Evolutionary conservation across 1,139 yeast species (phyloP).

Genomic region (Spencermartinsiella ligniputridi): DNA sequence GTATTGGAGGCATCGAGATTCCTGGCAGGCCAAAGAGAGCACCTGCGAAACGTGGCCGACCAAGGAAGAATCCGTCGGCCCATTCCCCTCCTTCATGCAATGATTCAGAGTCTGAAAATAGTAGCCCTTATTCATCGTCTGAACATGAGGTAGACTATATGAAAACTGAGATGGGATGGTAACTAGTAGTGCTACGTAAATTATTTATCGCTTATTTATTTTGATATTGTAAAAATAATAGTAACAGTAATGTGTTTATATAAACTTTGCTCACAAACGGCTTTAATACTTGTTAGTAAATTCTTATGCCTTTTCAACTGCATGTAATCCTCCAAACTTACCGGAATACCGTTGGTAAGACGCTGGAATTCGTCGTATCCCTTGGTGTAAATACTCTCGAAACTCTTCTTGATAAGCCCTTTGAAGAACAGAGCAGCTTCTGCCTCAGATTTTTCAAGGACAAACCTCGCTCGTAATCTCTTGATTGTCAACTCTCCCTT

Average conservation of each 20-base stretch:
- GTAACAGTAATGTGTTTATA: background rate
- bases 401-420: conserved; percentile 70
- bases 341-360: conserved; percentile 90
- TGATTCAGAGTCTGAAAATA: conserved; percentile 19
- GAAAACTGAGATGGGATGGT: conserved; percentile 6
- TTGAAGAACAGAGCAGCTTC: conserved; percentile 82
- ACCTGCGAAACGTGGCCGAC: conserved; percentile 32
- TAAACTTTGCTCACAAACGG: background rate
- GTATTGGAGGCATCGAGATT: conserved; percentile 60
- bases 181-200: background rate
- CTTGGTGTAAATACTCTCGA: conserved; percentile 83
- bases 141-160: conserved; percentile 13
- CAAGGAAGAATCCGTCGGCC: conserved; percentile 18
- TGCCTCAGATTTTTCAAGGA: conserved; percentile 69
- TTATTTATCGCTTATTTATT: background rate
- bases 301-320: background rate
- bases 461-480: conserved; percentile 74
- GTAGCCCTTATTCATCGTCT: conserved; percentile 11
- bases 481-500: conserved; percentile 77
- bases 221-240: background rate
- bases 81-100: conserved; percentile 8
- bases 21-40: conserved; percentile 31
- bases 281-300: background rate
- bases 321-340: too few species aligned
- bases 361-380: conserved; percentile 98